Evolutionary conservation across 306 rosid species (phyloP).

Genomic region (Dalbergia cultrata): DNA sequence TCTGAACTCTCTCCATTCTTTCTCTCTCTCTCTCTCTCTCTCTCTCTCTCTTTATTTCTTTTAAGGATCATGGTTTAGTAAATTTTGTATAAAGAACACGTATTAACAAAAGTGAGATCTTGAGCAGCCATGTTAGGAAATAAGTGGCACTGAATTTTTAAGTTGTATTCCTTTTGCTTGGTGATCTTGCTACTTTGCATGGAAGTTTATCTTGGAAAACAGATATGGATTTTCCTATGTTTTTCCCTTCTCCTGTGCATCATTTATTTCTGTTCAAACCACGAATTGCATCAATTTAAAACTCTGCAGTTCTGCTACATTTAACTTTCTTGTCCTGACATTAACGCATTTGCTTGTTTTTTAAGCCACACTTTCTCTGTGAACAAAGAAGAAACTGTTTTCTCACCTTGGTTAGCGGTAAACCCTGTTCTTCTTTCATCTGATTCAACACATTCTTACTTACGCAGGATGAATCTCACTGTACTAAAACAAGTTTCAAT

Average conservation of each 20-base stretch:
- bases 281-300: too few relatives aligned
- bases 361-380: neutral
- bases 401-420: too few relatives aligned
- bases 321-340: neutral
- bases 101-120: neutral
- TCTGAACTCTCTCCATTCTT: neutral
- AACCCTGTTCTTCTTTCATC: neutral
- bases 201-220: neutral
- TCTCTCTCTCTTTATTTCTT: neutral
- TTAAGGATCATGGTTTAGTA: neutral
- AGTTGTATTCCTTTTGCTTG: neutral
- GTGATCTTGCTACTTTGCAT: neutral
- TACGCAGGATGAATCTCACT: constrained; percentile 71
- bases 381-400: neutral
- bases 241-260: neutral
- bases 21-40: neutral
- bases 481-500: constrained; percentile 63
- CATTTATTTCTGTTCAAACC: too few relatives aligned
- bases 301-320: neutral
- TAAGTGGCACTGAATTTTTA: constrained; percentile 6
- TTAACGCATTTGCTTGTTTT: neutral
- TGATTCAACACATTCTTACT: constrained; percentile 11
- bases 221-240: neutral
- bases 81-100: neutral
- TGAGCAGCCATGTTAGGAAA: neutral